Base-by-base conservation (phyloP, 1,139 yeast species). In the Magnusiomyces suaveolens region DNA sequence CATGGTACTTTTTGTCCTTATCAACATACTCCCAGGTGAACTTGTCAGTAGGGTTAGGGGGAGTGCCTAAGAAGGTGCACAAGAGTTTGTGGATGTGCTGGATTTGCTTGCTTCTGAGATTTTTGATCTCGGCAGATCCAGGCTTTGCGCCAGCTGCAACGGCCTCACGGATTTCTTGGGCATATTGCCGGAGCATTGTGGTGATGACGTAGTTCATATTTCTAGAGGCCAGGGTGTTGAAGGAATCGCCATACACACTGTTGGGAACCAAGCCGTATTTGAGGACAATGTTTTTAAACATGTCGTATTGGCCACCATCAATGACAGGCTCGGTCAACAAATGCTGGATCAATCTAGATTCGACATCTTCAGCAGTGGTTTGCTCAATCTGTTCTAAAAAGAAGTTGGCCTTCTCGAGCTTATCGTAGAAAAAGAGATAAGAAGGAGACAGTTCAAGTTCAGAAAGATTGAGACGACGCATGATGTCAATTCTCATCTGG, bases 231-330 rank as follows among this genome's bases (percentile, higher is more conserved):
- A 81, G 75, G 1, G 94, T 81, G 60, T 84, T 87, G 60, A 77
- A 81, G 52, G 80, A 75, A 66, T 87, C 95, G 3, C 90, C 89
- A 70, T 77, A 87, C 24, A 80, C 69, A 60, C 78, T 80, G 64
- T 82, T 75, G 48, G 96, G 96, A 51, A 87, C 84, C 54, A 84
- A 66, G 46, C 95, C 95, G 62, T 87, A 87, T 69, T 87, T 87
- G 60, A 80, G 79, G 54, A 87, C 78, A 59, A 87, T 69, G 67
- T 85, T 85, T 47, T 83, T 75, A 68, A 85, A 79, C 92, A 87
- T 84, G 62, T 84, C 84, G 78, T 85, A 87, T 69, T 87, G 95
- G 51, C 95, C 95, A 61, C 95, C 95, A 64, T 87, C 95, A 55
- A 78, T 69, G 51, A 82, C 80, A 14, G 95, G 94, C 54, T 78